These are phyloP conservation scores for Colletotrichum gigasporum DNA, from an alignment of 2,329 filamentous ascomycete genomes.

Conservation along the genomic window DNA sequence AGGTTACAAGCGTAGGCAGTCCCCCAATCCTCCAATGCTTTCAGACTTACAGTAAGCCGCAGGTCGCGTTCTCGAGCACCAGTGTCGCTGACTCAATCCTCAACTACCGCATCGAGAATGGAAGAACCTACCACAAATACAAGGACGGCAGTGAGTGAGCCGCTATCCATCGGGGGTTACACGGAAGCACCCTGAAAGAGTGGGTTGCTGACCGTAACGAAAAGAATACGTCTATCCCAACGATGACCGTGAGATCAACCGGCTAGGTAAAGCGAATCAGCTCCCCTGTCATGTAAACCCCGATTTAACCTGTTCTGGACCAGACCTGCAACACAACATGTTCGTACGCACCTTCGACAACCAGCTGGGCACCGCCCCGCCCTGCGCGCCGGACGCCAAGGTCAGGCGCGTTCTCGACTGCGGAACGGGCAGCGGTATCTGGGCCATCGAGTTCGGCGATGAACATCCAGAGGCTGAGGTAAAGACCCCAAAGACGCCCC, in stretches of 20 bases:
- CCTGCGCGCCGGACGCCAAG: conserved; percentile 40
- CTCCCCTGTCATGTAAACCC: neutral
- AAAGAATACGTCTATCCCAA: conserved; percentile 11
- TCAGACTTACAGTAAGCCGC: neutral
- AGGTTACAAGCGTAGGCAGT: neutral
- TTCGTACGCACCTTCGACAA: conserved; percentile 42
- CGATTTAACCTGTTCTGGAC: neutral
- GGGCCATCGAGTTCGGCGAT: conserved; percentile 53
- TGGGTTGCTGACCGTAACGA: neutral
- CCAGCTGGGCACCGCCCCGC: conserved; percentile 40
- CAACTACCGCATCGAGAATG: conserved; percentile 11
- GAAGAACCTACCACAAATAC: conserved; percentile 33
- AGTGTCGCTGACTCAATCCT: conserved; percentile 43
- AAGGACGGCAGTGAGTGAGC: conserved; percentile 1
- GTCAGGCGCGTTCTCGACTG: conserved; percentile 50
- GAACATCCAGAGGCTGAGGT: conserved; percentile 41
- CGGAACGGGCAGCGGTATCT: conserved; percentile 56
- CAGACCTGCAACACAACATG: conserved; percentile 47
- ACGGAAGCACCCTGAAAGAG: neutral
- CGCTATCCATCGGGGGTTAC: neutral
- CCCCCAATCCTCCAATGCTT: neutral
- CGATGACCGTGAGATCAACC: neutral
- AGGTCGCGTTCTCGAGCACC: conserved; percentile 34
- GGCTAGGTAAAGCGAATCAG: neutral
- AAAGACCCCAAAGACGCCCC: too few relatives aligned